Base-by-base conservation (phyloP, 257 asterid genomes). In the Pogostemon cablin region DNA sequence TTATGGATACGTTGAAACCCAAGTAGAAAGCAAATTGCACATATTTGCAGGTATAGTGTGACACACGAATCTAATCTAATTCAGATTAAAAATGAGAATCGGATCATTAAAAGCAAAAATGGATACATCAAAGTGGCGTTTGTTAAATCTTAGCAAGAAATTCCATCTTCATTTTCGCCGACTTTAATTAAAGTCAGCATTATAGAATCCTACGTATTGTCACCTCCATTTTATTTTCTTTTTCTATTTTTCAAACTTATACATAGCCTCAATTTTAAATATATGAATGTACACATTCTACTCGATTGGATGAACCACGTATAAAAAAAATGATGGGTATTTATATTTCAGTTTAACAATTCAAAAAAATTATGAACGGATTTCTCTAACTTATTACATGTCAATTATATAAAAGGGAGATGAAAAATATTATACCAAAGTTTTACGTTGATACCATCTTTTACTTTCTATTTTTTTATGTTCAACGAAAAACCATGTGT, bases 101-200 rank as follows among this genome's bases (percentile, higher is more conserved):
- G 65, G 68, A 71, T 72, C 78, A 56, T 67, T 7, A 44, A 72
- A 77, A 60, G 66, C 46, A 58, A 53, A 38, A n/a, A 43, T 50
- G 65, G 48, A 25, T 34, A 50, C 75, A 69, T 73, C 67, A n/a
- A 42, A 55, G 56, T 68, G 67, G 65, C 78, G 42, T 40, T 57
- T 57, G 77, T 61, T 5, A 75, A 40, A 72, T 79, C 60, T 68
- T 75, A 1, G 78, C 41, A 72, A 66, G 65, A 75, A 78, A 20
- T 67, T 67, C 58, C 47, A 20, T 77, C 74, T 42, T 50, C 40
- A 71, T 42, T 52, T 25, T 48, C 40, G 7, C 12, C 38, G 49
- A 48, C 53, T 41, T 74, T 48, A 35, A 54, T 7, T 60, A 68
- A 80, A 72, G 71, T 80, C 84, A 80, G 78, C 53, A 72, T 72